These are phyloP conservation scores for Cyberlindnera samutprakarnensis DNA, from an alignment of 805 yeast species.

Conservation along the genomic window DNA sequence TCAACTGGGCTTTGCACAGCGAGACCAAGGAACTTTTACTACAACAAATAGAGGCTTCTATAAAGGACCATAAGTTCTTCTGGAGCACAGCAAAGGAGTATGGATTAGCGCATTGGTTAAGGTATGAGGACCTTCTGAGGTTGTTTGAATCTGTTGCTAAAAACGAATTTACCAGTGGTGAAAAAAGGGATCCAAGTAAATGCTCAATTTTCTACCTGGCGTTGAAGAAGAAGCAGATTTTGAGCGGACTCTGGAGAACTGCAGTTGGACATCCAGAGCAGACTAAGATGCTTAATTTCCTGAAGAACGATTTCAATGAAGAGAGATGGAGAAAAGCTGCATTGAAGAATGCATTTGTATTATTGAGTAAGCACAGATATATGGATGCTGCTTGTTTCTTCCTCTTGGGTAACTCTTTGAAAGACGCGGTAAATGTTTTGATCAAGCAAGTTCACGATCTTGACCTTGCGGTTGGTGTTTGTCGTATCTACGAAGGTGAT, in stretches of 20 bases:
- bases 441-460: conserved; percentile 60
- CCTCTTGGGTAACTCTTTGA: conserved; percentile 63
- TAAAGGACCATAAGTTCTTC: conserved; percentile 33
- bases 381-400: conserved; percentile 87
- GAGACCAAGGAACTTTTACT: conserved; percentile 65
- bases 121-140: conserved; percentile 34
- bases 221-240: conserved; percentile 63
- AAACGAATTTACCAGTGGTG: conserved; percentile 53
- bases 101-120: conserved; percentile 70
- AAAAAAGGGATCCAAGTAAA: conserved; percentile 60
- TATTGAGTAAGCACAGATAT: conserved; percentile 81
- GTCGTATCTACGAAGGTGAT: conserved; percentile 67
- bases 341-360: conserved; percentile 82
- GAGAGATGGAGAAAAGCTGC: conserved; percentile 87
- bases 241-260: conserved; percentile 80
- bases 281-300: conserved; percentile 69
- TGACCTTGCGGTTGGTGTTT: conserved; percentile 71
- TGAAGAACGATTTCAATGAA: conserved; percentile 67
- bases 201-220: conserved; percentile 77
- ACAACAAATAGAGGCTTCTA: conserved; percentile 37
- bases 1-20: conserved; percentile 82
- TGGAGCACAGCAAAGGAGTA: conserved; percentile 57
- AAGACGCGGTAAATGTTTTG: conserved; percentile 72
- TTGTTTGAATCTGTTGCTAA: conserved; percentile 66
- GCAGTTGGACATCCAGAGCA: conserved; percentile 71